Conservation (phyloP, 495 filamentous ascomycete genomes). For the Penicillium verhagenii region DNA sequence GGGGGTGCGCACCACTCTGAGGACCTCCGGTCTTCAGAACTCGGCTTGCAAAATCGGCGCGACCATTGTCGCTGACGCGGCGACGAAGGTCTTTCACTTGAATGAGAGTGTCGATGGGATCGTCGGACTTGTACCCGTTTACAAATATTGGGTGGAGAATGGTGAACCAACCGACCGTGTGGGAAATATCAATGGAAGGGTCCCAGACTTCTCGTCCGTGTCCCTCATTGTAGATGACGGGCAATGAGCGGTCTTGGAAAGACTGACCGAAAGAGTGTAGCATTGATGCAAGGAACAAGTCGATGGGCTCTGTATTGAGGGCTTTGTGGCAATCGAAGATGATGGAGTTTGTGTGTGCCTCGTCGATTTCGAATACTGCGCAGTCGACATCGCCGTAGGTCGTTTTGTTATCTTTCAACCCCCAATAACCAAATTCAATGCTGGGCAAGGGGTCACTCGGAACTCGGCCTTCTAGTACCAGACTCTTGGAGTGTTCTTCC, state of each 20-base stretch:
- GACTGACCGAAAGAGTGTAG: constrained; percentile 49
- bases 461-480: constrained; percentile 28
- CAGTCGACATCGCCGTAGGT: constrained; percentile 51
- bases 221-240: constrained; percentile 55
- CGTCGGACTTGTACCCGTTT: constrained; percentile 15
- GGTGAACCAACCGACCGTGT: constrained; percentile 64
- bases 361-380: constrained; percentile 47
- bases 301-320: constrained; percentile 51
- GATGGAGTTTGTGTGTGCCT: constrained; percentile 39
- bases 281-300: constrained; percentile 53
- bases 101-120: constrained; percentile 39
- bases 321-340: constrained; percentile 46
- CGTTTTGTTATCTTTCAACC: constrained; percentile 42
- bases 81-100: constrained; percentile 49
- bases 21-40: constrained; percentile 43
- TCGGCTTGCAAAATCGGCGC: constrained; percentile 49
- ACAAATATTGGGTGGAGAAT: constrained; percentile 51
- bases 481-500: constrained; percentile 35
- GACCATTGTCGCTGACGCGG: constrained; percentile 46
- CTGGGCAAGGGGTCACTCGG: constrained; percentile 24
- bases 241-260: constrained; percentile 52
- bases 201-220: constrained; percentile 58
- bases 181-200: constrained; percentile 51
- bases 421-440: constrained; percentile 50
- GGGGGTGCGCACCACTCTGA: constrained; percentile 43